A percentile compares a stretch with the other conserved stretches of the same genome.
Conservation (phyloP, 106 monocot genomes). For the Posidonia australis region DNA sequence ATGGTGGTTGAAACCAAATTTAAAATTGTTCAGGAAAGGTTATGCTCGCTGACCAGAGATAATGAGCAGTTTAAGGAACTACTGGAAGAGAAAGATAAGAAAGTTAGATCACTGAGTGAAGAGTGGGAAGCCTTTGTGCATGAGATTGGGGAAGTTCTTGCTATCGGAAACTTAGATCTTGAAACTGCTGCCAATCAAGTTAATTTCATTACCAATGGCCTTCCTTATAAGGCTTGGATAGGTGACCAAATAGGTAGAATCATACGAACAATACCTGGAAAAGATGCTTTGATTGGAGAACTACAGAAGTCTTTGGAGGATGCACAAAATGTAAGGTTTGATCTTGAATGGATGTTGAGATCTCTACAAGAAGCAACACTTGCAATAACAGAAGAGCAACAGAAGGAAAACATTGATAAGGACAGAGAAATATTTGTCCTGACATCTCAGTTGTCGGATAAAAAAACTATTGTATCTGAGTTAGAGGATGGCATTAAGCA, state of each 20-base stretch:
- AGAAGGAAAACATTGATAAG: slow-evolving; percentile 56
- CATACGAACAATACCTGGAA: slow-evolving; percentile 44
- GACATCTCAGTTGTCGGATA: slow-evolving; percentile 41
- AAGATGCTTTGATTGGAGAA: slow-evolving; percentile 63
- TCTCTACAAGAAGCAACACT: slow-evolving; percentile 80
- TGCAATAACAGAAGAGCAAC: slow-evolving; percentile 77
- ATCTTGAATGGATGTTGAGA: slow-evolving; percentile 77
- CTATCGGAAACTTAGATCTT: slow-evolving; percentile 46
- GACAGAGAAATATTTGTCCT: slow-evolving; percentile 46
- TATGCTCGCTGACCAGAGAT: slow-evolving; percentile 29
- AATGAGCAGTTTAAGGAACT: slow-evolving; percentile 35
- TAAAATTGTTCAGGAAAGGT: slow-evolving; percentile 27
- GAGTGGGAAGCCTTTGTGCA: slow-evolving; percentile 46
- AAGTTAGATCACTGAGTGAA: slow-evolving; percentile 20
- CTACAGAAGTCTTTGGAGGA: slow-evolving; percentile 69
- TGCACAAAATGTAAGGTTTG: slow-evolving; percentile 43
- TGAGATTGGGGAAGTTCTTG: slow-evolving; percentile 63
- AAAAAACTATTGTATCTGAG: slow-evolving; percentile 20
- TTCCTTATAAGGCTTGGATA: slow-evolving; percentile 40
- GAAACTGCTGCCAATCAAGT: slow-evolving; percentile 52
- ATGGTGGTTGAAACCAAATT: slow-evolving; percentile 37
- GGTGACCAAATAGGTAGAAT: slow-evolving; percentile 44
- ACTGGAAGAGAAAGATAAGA: slow-evolving; percentile 44
- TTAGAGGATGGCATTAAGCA: slow-evolving; percentile 31
- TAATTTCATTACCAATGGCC: slow-evolving; percentile 31